Evolutionary conservation across 1,284 basidiomycete genomes (phyloP).

Genomic region (Coniophora puteana): DNA sequence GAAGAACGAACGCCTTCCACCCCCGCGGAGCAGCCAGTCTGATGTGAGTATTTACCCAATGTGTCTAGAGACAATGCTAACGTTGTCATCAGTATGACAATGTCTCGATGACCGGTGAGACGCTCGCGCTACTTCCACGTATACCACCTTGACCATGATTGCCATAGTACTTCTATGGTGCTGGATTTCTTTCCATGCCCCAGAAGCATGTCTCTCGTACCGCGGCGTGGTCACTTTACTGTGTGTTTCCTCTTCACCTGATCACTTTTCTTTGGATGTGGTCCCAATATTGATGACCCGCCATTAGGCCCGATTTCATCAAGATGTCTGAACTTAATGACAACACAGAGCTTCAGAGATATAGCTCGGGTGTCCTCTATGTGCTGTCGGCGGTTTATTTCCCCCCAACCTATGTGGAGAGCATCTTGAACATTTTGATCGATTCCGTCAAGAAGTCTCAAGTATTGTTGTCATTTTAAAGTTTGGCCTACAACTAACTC

Average conservation of each 20-base stretch:
- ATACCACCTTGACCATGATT: conserved; percentile 12
- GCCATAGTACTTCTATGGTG: conserved; percentile 73
- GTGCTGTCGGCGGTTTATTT: conserved; percentile 68
- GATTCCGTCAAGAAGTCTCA: conserved; percentile 66
- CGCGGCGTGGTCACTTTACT: conserved; percentile 75
- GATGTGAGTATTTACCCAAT: conserved; percentile 38
- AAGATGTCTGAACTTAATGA: conserved; percentile 82
- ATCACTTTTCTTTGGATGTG: conserved; percentile 2
- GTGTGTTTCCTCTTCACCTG: conserved; percentile 39
- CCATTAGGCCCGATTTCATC: conserved; percentile 66
- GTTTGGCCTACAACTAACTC: conserved; percentile 8
- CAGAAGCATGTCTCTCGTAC: conserved; percentile 65
- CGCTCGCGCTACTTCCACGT: conserved; percentile 4
- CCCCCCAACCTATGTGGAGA: conserved; percentile 57
- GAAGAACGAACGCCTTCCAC: conserved; percentile 77
- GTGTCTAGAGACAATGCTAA: conserved; percentile 14
- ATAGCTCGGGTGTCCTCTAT: conserved; percentile 73
- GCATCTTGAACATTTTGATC: conserved; percentile 58
- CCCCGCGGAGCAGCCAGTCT: conserved; percentile 76
- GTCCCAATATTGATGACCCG: conserved; percentile 8
- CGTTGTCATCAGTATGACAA: conserved; percentile 68
- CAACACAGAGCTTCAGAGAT: conserved; percentile 67
- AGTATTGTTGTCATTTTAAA: conserved; percentile 30
- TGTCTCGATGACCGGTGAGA: conserved; percentile 72
- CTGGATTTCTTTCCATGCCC: conserved; percentile 68